A percentile compares a stretch with the other conserved stretches of the same genome.
These are phyloP conservation scores for Mariannaea elegans DNA, from an alignment of 2,329 filamentous ascomycete genomes.

Conservation along the genomic window DNA sequence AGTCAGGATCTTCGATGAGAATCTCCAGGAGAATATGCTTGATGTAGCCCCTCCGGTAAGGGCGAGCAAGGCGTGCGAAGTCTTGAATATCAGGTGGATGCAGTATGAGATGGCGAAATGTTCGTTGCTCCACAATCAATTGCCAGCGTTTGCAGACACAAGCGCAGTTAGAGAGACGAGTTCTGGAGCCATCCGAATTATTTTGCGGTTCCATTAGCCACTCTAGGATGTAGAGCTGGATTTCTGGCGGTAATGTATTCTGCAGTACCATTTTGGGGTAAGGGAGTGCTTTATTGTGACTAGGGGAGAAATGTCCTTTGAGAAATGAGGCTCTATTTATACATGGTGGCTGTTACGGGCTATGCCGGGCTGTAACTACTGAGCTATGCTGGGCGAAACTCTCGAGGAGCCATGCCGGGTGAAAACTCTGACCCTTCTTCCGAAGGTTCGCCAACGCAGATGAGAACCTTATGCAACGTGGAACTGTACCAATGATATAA, in stretches of 20 bases:
- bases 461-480: no score
- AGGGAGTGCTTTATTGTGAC: background rate
- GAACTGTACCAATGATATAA: no score
- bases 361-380: no score
- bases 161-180: background rate
- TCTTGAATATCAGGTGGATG: constrained; percentile 5
- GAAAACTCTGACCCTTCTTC: no score
- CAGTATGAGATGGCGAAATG: constrained; percentile 8
- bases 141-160: constrained; percentile 22
- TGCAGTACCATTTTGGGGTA: background rate
- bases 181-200: background rate
- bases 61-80: background rate
- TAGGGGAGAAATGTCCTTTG: background rate
- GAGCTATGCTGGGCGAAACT: no score
- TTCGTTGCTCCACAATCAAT: constrained; percentile 5
- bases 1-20: background rate
- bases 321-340: no score
- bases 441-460: no score
- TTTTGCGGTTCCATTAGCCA: background rate
- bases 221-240: constrained; percentile 12
- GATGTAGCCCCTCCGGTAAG: background rate
- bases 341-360: no score
- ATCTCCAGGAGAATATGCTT: constrained; percentile 21
- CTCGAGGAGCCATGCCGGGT: no score
- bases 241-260: constrained; percentile 10